phyloP scores from a whole-genome alignment of 2,329 filamentous ascomycete genomes.

The Talaromyces sp. region DNA sequence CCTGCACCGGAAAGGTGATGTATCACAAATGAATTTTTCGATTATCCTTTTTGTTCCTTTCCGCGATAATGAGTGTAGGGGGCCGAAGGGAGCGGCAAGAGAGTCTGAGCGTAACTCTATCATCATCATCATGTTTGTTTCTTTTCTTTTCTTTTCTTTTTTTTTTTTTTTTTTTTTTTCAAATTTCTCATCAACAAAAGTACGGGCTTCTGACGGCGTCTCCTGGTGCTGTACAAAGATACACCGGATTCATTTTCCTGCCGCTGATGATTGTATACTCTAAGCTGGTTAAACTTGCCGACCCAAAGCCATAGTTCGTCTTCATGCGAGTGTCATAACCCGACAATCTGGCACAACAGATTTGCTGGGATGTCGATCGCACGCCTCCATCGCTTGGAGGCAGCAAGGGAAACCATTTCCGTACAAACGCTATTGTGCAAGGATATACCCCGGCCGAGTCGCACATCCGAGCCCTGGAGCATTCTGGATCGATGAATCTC shows the following conservation, averaged over 20 bases:
- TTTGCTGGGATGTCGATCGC: slow-evolving; percentile 22
- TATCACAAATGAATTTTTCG: slow-evolving; percentile 3
- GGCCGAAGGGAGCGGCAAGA: background rate
- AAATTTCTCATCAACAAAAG: too few species aligned
- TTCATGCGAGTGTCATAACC: slow-evolving; percentile 17
- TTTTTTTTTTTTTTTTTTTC: too few species aligned
- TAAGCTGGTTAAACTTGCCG: background rate
- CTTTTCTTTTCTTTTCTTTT: too few species aligned
- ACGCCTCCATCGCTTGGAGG: slow-evolving; percentile 1
- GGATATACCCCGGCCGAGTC: background rate
- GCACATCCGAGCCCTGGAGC: background rate
- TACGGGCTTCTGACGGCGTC: too few species aligned
- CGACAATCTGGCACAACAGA: slow-evolving; percentile 29
- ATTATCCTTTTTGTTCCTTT: background rate
- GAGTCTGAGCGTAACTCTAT: slow-evolving; percentile 3
- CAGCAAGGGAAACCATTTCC: slow-evolving; percentile 4
- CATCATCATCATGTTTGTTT: too few species aligned
- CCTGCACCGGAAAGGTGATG: background rate
- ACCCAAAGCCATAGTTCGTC: background rate
- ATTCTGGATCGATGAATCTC: background rate
- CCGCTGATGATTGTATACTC: background rate
- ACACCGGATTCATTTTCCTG: background rate
- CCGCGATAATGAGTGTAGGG: background rate
- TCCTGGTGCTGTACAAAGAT: too few species aligned
- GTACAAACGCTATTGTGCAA: slow-evolving; percentile 11